Conservation (phyloP, 345 rosid genomes). For the Sisymbrium altissimum region DNA sequence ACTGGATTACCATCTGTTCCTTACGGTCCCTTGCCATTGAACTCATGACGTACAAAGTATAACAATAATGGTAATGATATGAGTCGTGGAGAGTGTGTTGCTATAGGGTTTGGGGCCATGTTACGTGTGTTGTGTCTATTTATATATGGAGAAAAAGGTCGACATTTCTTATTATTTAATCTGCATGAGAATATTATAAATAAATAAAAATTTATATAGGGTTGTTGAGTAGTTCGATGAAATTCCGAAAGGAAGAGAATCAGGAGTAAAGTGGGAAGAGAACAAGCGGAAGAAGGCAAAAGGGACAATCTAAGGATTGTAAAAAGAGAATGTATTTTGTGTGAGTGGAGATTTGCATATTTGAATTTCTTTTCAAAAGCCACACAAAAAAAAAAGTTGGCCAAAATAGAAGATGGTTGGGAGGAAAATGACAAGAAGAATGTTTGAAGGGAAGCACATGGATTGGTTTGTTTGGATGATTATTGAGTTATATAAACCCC, state of each 20-base stretch:
- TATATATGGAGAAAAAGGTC: constrained; percentile 33
- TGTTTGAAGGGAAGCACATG: constrained; percentile 62
- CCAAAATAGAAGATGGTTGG: constrained; percentile 40
- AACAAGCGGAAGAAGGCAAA: constrained; percentile 53
- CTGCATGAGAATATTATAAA: constrained; percentile 29
- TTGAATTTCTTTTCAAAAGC: neutral
- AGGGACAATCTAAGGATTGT: constrained; percentile 51
- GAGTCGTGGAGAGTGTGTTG: constrained; percentile 18
- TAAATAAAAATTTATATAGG: constrained; percentile 8
- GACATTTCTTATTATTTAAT: constrained; percentile 16
- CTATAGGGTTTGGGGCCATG: constrained; percentile 14
- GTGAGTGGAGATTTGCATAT: constrained; percentile 29
- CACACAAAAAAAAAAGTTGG: constrained; percentile 36
- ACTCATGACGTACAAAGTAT: constrained; percentile 17
- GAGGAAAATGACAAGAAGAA: constrained; percentile 52
- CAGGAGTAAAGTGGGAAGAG: constrained; percentile 50
- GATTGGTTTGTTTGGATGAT: constrained; percentile 82
- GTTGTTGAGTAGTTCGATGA: constrained; percentile 39
- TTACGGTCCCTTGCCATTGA: constrained; percentile 46
- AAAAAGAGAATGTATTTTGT: constrained; percentile 44
- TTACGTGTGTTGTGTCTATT: constrained; percentile 27
- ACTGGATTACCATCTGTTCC: constrained; percentile 45
- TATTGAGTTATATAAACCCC: constrained; percentile 33
- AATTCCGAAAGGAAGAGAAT: constrained; percentile 55
- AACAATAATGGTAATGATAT: neutral